phyloP scores from a whole-genome alignment of 164 flowering plant genomes.

The Sextonia rubra region DNA sequence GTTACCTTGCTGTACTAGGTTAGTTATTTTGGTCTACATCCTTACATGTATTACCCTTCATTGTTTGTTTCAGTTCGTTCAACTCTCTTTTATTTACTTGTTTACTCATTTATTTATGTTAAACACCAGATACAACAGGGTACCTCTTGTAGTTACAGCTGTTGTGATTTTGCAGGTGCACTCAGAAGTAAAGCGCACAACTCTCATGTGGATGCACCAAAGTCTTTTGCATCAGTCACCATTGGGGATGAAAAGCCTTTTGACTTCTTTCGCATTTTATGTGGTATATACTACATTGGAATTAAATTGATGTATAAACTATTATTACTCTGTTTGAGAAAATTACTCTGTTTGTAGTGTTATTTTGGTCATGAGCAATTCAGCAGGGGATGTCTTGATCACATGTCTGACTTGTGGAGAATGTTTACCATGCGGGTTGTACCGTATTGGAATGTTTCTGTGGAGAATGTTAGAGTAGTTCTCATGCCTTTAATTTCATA shows the following conservation, averaged over 20 bases:
- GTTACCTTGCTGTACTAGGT: too few species aligned
- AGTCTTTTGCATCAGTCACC: constrained; percentile 60
- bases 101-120: neutral
- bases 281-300: constrained; percentile 38
- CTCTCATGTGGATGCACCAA: constrained; percentile 24
- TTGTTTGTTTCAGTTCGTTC: neutral
- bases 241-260: constrained; percentile 60
- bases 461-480: neutral
- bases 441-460: neutral
- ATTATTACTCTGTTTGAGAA: neutral
- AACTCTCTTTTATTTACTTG: neutral
- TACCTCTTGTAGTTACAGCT: constrained; percentile 15
- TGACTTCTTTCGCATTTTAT: constrained; percentile 63
- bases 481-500: neutral
- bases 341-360: neutral
- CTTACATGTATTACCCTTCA: neutral
- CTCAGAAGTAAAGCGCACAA: constrained; percentile 22
- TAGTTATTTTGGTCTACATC: neutral
- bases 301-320: neutral
- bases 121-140: constrained; percentile 1
- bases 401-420: neutral
- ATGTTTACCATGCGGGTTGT: neutral
- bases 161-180: constrained; percentile 52
- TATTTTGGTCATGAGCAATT: neutral
- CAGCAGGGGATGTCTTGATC: neutral